Evolutionary conservation across 2,329 filamentous ascomycete genomes (phyloP), one percentile per base, ranked within the genome.

Genomic region (Fusarium subtropicale): DNA sequence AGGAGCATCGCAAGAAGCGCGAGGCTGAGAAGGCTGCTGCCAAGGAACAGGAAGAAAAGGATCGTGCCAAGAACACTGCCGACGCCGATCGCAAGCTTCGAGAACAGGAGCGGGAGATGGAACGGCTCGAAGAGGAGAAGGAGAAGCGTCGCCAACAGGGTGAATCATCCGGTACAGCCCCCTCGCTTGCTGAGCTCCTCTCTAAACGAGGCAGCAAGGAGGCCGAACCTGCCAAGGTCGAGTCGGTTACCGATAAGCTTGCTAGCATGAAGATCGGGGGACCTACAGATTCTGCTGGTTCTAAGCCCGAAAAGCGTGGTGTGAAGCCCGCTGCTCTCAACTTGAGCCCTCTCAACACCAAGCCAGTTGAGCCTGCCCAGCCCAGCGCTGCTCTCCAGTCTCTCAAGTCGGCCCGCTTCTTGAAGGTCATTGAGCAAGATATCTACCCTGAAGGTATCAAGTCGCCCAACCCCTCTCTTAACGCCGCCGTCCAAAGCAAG

Each of bases 361-460:
- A 94, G 82, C 85, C 91, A 38, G 88, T 97, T 26, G 95, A 99
- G 83, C 92, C 95, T 55, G 90, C 93, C 55, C 94, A 97, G 81
- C 95, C 95, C 18, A 98, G 93, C 69, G 93, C 96, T 62, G 95
- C 94, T 66, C 91, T 99, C 78, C 94, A 97, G 80, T 92, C 95
- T 11, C 87, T 99, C 67, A 95, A 96, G 83, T 95, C 94, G 20
- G 93, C 96, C 58, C 92, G 94, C 52, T 95, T 97, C 84, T 85
- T 99, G 59, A 88, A 91, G 51, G 89, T 95, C 67, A 89, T 94
- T 69, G 90, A 89, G 76, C 89, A 92, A 74, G 86, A 93, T 66
- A 87, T 91, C 41, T 99, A 99, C 79, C 95, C 96, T 18, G 83
- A 88, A 6, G 92, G 92, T 56, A 91, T 98, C 78, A 88, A 87